A percentile compares a stretch with the other conserved stretches of the same genome.
phyloP scores from a whole-genome alignment of 768 basidiomycete species.

The Royoungia palumana region DNA sequence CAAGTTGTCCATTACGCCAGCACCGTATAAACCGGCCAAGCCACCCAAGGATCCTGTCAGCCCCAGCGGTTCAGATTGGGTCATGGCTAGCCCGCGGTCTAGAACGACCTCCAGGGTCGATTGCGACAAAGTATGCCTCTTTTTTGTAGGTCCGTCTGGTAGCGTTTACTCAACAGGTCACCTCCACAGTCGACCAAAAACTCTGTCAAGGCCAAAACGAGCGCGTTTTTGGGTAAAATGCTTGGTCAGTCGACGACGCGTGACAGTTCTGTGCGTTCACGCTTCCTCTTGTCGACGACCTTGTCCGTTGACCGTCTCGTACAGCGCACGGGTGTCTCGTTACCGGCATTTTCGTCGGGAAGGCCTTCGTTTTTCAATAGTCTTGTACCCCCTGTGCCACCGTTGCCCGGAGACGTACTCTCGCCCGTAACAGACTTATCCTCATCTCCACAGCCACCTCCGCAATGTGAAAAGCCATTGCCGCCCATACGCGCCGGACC shows the following conservation, averaged over 20 bases:
- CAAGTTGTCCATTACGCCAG: constrained; percentile 34
- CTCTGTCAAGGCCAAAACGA: constrained; percentile 75
- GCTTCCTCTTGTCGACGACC: constrained; percentile 2
- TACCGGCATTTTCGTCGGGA: constrained; percentile 23
- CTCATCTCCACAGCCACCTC: constrained; percentile 30
- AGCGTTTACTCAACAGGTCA: background rate
- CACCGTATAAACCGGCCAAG: constrained; percentile 23
- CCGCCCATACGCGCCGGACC: constrained; percentile 50
- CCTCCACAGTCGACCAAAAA: constrained; percentile 40
- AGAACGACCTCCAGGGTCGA: constrained; percentile 40
- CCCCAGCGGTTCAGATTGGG: constrained; percentile 43
- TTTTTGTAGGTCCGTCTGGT: background rate
- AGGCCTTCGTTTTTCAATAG: constrained; percentile 35
- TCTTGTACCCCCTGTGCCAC: constrained; percentile 41
- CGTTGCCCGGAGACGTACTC: constrained; percentile 44
- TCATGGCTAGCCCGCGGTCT: constrained; percentile 44
- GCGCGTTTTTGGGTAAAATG: constrained; percentile 78
- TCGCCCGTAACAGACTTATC: constrained; percentile 56
- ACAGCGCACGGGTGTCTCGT: constrained; percentile 56
- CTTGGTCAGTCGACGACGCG: constrained; percentile 60
- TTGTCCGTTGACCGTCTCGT: constrained; percentile 14
- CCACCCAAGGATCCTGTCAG: constrained; percentile 30
- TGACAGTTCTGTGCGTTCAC: constrained; percentile 60
- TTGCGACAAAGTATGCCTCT: constrained; percentile 45
- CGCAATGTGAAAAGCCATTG: constrained; percentile 55